Base-by-base conservation (phyloP, 305 asterid species). In the Rubia balearica region DNA sequence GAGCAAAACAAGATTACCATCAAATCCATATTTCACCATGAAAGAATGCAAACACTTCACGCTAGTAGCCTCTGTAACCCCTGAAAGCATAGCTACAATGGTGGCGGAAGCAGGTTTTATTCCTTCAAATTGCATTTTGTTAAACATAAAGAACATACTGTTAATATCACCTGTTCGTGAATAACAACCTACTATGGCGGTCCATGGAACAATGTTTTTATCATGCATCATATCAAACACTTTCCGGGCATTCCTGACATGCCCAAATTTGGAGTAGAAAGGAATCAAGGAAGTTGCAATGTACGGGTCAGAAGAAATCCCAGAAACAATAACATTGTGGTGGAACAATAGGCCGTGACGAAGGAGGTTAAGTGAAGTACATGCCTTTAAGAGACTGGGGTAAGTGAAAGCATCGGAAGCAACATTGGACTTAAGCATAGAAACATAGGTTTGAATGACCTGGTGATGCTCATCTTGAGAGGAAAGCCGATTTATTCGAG, bases 381-480 rank as follows among this genome's bases (percentile, higher is more conserved):
- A 88, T 60, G 97, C 93, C 74, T 89, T 91, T 79, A 91, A 82
- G 48, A 88, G 79, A 49, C 90, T 80, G 33, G 97, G 95, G 78
- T 81, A 89, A 33, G 96, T 88, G 73, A 88, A 89, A 57, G 89
- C 83, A 78, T 91, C 96, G n/a, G 90, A 84, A 14, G 84, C 73
- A 14, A 80, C 45, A 74, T 76, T 77, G 67, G 85, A 77, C 41
- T 83, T 81, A 73, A 84, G 85, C 88, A 89, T 83, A 75, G 91
- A 78, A 70, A 71, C 42, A 82, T 82, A 83, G 10, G 83, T 74
- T 72, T 70, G 67, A 56, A 91, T 80, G 22, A 83, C 93, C 57
- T 86, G 83, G 24, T 80, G 84, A 77, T 88, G 90, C 75, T 74
- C 71, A 46, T 90, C 87, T 79, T 83, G 84, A 57, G 75, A 71